phyloP scores from a whole-genome alignment of 495 filamentous ascomycete genomes.

The Lindgomyces ingoldianus region DNA sequence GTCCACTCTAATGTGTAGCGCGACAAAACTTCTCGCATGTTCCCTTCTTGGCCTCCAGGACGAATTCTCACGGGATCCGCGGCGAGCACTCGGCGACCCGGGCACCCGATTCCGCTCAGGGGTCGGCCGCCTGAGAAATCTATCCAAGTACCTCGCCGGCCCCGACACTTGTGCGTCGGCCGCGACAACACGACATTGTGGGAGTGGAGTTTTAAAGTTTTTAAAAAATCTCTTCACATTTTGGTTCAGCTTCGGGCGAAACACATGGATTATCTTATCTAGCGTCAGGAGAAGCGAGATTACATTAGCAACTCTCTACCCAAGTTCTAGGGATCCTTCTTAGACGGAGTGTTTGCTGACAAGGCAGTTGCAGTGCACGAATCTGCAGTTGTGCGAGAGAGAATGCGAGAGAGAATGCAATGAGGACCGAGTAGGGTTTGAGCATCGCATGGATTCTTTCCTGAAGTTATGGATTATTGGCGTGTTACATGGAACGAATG shows the following conservation, averaged over 20 bases:
- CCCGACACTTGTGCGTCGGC: neutral
- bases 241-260: neutral
- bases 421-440: neutral
- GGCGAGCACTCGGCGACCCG: slow-evolving; percentile 9
- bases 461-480: neutral
- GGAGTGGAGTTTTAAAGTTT: neutral
- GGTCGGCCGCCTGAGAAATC: neutral
- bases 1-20: neutral
- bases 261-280: too few species aligned
- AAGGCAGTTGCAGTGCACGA: too few species aligned
- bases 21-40: neutral
- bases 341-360: too few species aligned
- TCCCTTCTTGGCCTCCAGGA: slow-evolving; percentile 2
- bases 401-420: neutral
- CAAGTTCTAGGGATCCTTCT: neutral
- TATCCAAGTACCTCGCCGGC: neutral
- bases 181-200: neutral
- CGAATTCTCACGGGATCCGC: slow-evolving; percentile 25
- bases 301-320: neutral
- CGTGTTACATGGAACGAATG: neutral
- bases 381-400: too few species aligned
- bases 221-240: neutral
- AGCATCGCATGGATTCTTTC: neutral
- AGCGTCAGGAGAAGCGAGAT: slow-evolving; percentile 3
- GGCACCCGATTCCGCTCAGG: slow-evolving; percentile 18